phyloP scores from a whole-genome alignment of 805 yeast species.

The Kurtzmaniella fragi region DNA sequence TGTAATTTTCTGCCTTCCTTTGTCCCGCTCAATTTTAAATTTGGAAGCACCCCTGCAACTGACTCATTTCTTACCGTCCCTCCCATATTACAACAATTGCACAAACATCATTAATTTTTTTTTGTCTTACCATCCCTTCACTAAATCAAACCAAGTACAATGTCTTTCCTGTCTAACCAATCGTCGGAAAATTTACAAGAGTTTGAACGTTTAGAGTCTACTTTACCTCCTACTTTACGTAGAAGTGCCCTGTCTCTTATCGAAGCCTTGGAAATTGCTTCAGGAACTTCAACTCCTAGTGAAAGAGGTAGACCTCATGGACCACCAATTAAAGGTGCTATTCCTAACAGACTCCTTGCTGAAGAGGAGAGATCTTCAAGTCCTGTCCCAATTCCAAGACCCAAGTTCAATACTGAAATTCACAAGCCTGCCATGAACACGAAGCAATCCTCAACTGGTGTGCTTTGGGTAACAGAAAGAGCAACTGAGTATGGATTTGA shows the following conservation, averaged over 20 bases:
- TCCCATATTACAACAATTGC: background rate
- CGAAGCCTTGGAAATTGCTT: slow-evolving; percentile 20
- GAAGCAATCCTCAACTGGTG: slow-evolving; percentile 57
- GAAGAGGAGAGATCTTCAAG: slow-evolving; percentile 37
- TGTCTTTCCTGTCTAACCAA: slow-evolving; percentile 9
- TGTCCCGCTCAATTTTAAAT: background rate
- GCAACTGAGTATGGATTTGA: slow-evolving; percentile 53
- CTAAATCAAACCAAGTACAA: background rate
- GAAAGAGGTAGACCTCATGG: slow-evolving; percentile 2
- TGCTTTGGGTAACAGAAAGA: slow-evolving; percentile 59
- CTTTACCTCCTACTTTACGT: slow-evolving; percentile 35
- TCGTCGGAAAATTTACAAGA: slow-evolving; percentile 13
- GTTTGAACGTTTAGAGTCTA: slow-evolving; percentile 39
- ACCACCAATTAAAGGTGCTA: slow-evolving; percentile 8
- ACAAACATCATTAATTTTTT: background rate
- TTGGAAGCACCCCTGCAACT: no score
- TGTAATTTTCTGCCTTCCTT: background rate
- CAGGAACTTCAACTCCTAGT: slow-evolving; percentile 1
- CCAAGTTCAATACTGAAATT: slow-evolving; percentile 37
- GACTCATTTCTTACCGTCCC: background rate
- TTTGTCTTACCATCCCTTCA: background rate
- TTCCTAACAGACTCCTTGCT: slow-evolving; percentile 3
- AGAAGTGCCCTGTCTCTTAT: slow-evolving; percentile 35
- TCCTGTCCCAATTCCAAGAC: slow-evolving; percentile 46
- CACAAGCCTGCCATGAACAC: slow-evolving; percentile 57